Percentiles rank a stretch among this genome's conserved stretches.
Conservation (phyloP, 371 early-diverging fungal genomes). For the Mucor velutinosus region DNA sequence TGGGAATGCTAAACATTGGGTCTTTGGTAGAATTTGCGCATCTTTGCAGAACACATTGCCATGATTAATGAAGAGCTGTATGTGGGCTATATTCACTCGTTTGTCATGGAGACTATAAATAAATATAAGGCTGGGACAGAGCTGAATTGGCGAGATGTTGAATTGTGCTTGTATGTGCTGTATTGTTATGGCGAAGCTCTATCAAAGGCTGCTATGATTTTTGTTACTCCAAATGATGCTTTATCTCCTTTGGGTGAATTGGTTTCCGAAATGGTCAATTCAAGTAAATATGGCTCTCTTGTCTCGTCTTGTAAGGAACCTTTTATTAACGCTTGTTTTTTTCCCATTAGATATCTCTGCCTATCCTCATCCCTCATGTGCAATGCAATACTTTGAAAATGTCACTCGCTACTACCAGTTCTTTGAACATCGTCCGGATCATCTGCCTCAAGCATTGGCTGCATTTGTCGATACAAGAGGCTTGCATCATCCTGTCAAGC, state of each 20-base stretch:
- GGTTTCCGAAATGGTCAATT: constrained; percentile 70
- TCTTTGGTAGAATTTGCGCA: constrained; percentile 63
- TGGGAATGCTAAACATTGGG: neutral
- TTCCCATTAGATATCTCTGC: constrained; percentile 62
- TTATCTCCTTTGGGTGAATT: constrained; percentile 74
- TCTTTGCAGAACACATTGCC: constrained; percentile 73
- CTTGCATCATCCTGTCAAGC: constrained; percentile 70
- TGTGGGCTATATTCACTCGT: constrained; percentile 58
- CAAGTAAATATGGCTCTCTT: constrained; percentile 25
- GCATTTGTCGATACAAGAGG: constrained; percentile 83
- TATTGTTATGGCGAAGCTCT: constrained; percentile 78
- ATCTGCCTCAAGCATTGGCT: constrained; percentile 69
- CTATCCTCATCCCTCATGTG: constrained; percentile 82
- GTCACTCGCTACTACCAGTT: constrained; percentile 75
- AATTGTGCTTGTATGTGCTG: constrained; percentile 78
- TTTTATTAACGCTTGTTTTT: neutral
- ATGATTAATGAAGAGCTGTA: constrained; percentile 66
- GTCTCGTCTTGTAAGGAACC: neutral
- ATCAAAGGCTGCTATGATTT: constrained; percentile 60
- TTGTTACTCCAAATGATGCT: constrained; percentile 52
- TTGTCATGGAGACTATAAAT: constrained; percentile 60
- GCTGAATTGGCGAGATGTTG: constrained; percentile 78
- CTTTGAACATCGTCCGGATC: constrained; percentile 71
- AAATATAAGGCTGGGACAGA: constrained; percentile 53
- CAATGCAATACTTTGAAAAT: constrained; percentile 79